These are phyloP conservation scores for Afroboletus lepidellus DNA, from an alignment of 1,284 basidiomycete genomes.

Conservation along the genomic window DNA sequence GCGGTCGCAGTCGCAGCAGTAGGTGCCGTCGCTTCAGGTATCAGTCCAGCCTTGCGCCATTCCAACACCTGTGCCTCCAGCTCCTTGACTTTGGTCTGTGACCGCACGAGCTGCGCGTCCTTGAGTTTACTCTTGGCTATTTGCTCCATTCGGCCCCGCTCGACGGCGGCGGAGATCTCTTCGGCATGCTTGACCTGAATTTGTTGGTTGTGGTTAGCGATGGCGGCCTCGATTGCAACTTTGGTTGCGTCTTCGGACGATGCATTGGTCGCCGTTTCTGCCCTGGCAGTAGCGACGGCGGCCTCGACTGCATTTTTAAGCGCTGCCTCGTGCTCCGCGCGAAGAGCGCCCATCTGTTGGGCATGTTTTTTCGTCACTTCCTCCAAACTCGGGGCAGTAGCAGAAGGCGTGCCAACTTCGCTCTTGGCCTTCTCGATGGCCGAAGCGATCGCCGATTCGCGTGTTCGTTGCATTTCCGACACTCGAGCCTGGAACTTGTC, in stretches of 20 bases:
- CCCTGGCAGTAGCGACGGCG: constrained; percentile 44
- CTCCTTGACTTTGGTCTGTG: constrained; percentile 61
- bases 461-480: constrained; percentile 37
- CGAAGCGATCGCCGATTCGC: constrained; percentile 45
- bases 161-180: constrained; percentile 62
- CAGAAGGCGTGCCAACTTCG: constrained; percentile 35
- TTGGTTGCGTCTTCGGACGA: constrained; percentile 36
- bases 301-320: constrained; percentile 52
- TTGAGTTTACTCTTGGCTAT: constrained; percentile 63
- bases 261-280: constrained; percentile 31
- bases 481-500: constrained; percentile 47
- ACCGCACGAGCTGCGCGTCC: constrained; percentile 59
- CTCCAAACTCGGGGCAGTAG: constrained; percentile 32
- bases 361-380: constrained; percentile 51
- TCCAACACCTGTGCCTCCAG: constrained; percentile 60
- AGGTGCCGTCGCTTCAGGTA: constrained; percentile 32
- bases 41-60: constrained; percentile 50
- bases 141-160: constrained; percentile 63
- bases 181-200: constrained; percentile 47
- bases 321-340: constrained; percentile 55
- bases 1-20: constrained; percentile 21
- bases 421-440: constrained; percentile 55
- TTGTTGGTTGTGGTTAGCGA: constrained; percentile 49
- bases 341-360: constrained; percentile 55
- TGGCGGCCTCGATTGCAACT: constrained; percentile 48